Evolutionary conservation across 2,329 filamentous ascomycete species (phyloP), one percentile per base, ranked within the genome.

Genomic region (Colletotrichum sp.): DNA sequence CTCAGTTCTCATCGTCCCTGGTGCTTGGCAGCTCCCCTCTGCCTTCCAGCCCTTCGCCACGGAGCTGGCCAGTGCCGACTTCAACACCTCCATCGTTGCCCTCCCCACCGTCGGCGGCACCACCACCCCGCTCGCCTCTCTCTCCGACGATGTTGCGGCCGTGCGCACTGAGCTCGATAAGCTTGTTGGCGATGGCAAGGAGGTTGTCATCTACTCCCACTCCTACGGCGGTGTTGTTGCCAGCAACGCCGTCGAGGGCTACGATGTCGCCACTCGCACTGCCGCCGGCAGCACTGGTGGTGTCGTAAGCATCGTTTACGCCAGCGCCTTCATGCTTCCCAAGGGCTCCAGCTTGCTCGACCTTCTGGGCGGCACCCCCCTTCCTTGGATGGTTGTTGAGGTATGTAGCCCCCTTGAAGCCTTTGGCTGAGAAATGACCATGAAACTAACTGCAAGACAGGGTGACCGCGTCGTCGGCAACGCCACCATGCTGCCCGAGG

Each of bases 191-290:
- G 71, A 79, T 3, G 84, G 84, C 18, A 85, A 86, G 67, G 81
- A 88, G 34, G 82, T 89, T 9, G 78, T 88, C 1, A 81, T 88
- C 5, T 78, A 86, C 9, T 81, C 83, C 10, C 87, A 89, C 77
- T 88, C 85, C 3, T 88, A 87, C 79, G 84, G 84, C 18, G 87
- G 87, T 18, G 80, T 86, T 0, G 80, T 87, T 1, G 83, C 82
- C 8, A 81, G 82, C 43, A 84, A 84, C 64, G 87, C 84, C 0
- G 79, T 88, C 5, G 78, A 81, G 21, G 84, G 84, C 2, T 79
- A 85, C 6, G 81, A 83, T 2, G 82, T 85, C 61, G 81, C 80
- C 30, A 78, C 84, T 24, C 81, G 86, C 10, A 75, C 79, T 32
- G 77, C 74, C 0, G 78, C 79, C 2, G 85, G 84, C 2, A 77